Evolutionary conservation across 805 yeast species (phyloP).

Genomic region (Sugiyamaella smithiae): DNA sequence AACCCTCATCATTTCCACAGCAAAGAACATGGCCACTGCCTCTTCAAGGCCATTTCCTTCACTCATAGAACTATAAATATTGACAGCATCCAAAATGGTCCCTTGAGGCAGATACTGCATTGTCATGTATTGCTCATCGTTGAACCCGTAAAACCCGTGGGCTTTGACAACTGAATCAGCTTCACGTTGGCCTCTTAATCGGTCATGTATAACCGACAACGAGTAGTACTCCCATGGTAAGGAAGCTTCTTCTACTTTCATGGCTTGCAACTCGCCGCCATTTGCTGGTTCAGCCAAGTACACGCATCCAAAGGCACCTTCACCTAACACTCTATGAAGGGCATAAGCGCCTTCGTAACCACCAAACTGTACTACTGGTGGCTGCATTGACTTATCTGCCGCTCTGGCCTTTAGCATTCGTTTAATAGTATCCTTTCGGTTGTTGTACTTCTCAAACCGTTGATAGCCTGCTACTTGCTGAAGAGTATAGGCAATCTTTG

Average conservation of each 20-base stretch:
- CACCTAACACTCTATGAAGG: constrained; percentile 59
- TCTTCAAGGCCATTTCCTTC: constrained; percentile 49
- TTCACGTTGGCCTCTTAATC: constrained; percentile 28
- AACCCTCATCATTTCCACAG: constrained; percentile 60
- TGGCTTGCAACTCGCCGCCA: constrained; percentile 52
- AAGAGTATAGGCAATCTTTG: constrained; percentile 1
- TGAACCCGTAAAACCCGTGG: constrained; percentile 50
- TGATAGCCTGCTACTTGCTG: not conserved
- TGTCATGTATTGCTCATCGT: constrained; percentile 67
- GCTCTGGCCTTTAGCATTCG: constrained; percentile 4
- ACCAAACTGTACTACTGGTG: constrained; percentile 3
- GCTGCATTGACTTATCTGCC: constrained; percentile 30
- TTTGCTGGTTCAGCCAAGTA: constrained; percentile 62
- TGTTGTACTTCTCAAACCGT: too few relatives aligned
- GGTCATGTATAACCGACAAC: constrained; percentile 51
- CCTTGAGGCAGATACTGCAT: constrained; percentile 68
- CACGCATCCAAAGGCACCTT: constrained; percentile 79
- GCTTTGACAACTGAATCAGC: constrained; percentile 48
- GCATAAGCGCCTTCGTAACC: constrained; percentile 33
- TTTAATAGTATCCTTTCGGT: constrained; percentile 1
- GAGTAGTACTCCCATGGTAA: constrained; percentile 81
- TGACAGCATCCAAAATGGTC: constrained; percentile 66
- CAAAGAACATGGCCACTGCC: constrained; percentile 54
- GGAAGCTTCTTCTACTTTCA: constrained; percentile 61
- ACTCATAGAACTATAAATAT: constrained; percentile 35